A percentile compares a stretch with the other conserved stretches of the same genome.
These are phyloP conservation scores for Dipteronia dyeriana DNA, from an alignment of 345 rosid genomes.

Conservation along the genomic window DNA sequence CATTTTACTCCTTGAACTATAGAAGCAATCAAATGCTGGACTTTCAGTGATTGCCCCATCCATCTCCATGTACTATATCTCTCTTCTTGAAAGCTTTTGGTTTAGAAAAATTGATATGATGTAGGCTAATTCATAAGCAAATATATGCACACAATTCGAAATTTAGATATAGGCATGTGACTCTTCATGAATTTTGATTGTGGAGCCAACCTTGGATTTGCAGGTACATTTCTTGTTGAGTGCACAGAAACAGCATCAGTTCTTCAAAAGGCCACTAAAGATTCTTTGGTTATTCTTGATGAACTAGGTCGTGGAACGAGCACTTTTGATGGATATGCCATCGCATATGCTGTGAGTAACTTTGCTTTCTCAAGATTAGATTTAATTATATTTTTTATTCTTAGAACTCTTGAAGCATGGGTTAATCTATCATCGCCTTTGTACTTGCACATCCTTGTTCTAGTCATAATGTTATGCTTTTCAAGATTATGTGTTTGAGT, in stretches of 20 bases:
- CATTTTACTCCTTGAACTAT: background rate
- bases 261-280: constrained; percentile 90
- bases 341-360: constrained; percentile 77
- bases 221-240: constrained; percentile 92
- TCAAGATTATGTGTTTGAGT: background rate
- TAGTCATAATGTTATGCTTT: too few relatives aligned
- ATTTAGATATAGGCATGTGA: background rate
- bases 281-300: constrained; percentile 89
- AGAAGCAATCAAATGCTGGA: background rate
- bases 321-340: constrained; percentile 96
- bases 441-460: too few relatives aligned
- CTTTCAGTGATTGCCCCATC: background rate
- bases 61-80: background rate
- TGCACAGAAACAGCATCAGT: constrained; percentile 96
- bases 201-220: constrained; percentile 17
- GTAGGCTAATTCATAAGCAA: background rate
- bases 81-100: background rate
- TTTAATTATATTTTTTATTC: background rate
- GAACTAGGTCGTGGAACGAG: constrained; percentile 98
- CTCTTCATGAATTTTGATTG: constrained; percentile 16
- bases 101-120: background rate
- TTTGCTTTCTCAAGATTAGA: background rate
- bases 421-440: background rate
- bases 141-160: background rate
- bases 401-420: background rate